These are phyloP conservation scores for Scheffersomyces stambukii DNA, from an alignment of 1,139 yeast genomes.

Conservation along the genomic window DNA sequence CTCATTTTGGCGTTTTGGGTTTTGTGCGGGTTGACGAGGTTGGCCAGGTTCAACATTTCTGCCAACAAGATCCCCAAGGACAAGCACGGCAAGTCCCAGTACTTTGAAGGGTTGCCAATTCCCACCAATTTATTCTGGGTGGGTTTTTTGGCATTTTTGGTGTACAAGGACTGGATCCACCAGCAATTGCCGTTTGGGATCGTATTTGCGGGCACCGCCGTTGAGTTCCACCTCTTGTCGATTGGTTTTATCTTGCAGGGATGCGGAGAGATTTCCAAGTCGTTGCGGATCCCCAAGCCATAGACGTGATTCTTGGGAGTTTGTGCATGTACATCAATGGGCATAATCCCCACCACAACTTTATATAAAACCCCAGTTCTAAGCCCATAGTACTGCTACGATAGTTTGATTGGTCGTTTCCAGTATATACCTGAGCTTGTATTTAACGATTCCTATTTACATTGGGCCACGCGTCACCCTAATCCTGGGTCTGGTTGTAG, in stretches of 20 bases:
- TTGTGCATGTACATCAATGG: conserved; percentile 3
- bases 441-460: background rate
- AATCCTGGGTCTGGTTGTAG: conserved; percentile 2
- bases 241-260: conserved; percentile 73
- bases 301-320: conserved; percentile 19
- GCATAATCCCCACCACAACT: too few species aligned
- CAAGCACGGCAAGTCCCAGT: conserved; percentile 70
- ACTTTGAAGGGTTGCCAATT: conserved; percentile 93
- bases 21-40: conserved; percentile 86
- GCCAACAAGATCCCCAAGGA: conserved; percentile 92
- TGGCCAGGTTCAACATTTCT: conserved; percentile 93
- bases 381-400: background rate
- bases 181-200: conserved; percentile 64
- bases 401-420: background rate
- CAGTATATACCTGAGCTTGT: conserved; percentile 1
- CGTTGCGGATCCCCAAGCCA: conserved; percentile 86
- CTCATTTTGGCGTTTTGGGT: conserved; percentile 79
- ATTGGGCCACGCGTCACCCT: background rate
- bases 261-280: conserved; percentile 87
- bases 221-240: conserved; percentile 73
- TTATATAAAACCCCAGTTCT: conserved; percentile 1
- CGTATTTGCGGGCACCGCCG: conserved; percentile 45
- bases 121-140: conserved; percentile 84
- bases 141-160: conserved; percentile 62
- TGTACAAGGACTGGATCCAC: conserved; percentile 45